phyloP scores from a whole-genome alignment of 352 stramenopile genomes.

The Aphanomyces euteiches region DNA sequence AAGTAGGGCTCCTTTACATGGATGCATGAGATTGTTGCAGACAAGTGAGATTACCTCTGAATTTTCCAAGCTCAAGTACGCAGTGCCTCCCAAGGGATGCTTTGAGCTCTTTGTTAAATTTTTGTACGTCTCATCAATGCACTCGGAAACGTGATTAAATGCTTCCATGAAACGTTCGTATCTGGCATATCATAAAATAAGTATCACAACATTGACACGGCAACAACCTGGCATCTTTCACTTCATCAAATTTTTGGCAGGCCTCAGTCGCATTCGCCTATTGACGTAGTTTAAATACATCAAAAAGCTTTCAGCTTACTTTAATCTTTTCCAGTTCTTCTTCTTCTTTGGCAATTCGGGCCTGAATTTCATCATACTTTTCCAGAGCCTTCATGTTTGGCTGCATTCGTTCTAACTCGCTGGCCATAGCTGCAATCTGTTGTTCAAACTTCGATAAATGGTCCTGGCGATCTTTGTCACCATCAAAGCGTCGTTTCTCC shows the following conservation, averaged over 20 bases:
- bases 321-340: constrained; percentile 74
- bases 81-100: constrained; percentile 89
- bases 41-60: constrained; percentile 39
- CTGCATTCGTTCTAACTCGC: constrained; percentile 92
- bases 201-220: not conserved
- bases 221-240: constrained; percentile 56
- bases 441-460: constrained; percentile 67
- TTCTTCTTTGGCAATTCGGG: constrained; percentile 72
- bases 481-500: constrained; percentile 57
- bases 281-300: not conserved
- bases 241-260: constrained; percentile 64
- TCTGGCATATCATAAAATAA: not conserved
- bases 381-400: constrained; percentile 96
- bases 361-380: constrained; percentile 83
- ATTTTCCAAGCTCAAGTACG: constrained; percentile 82
- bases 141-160: constrained; percentile 91
- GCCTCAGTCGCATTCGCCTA: constrained; percentile 51
- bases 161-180: constrained; percentile 87
- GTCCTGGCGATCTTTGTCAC: constrained; percentile 86
- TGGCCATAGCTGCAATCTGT: constrained; percentile 56
- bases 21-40: constrained; percentile 37
- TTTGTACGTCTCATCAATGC: constrained; percentile 95
- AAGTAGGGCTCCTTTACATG: constrained; percentile 92
- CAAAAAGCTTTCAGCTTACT: not conserved
- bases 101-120: constrained; percentile 98